These are phyloP conservation scores for Eutrema heterophyllum DNA, from an alignment of 345 rosid genomes.

Conservation along the genomic window DNA sequence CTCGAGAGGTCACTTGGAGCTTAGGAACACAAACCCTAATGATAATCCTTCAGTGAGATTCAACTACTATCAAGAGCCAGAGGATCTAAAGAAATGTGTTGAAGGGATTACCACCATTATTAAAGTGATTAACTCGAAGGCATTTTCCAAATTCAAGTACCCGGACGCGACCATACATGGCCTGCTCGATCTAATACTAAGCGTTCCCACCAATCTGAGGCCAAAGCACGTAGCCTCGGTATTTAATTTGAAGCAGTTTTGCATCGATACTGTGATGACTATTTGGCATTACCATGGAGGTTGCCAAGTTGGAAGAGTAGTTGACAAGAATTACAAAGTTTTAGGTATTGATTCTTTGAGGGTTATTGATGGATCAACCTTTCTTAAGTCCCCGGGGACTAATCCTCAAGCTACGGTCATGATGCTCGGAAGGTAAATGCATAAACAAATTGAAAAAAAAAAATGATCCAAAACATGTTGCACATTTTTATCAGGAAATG, in stretches of 20 bases:
- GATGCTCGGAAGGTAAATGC: conserved; percentile 77
- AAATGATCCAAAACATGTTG: background rate
- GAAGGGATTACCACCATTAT: conserved; percentile 48
- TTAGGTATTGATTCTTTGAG: conserved; percentile 46
- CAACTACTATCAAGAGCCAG: conserved; percentile 67
- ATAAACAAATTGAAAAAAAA: background rate
- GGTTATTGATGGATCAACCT: conserved; percentile 65
- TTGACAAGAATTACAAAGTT: conserved; percentile 53
- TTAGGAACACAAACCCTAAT: conserved; percentile 39
- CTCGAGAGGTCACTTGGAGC: conserved; percentile 60
- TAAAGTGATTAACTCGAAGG: conserved; percentile 43
- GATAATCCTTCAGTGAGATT: conserved; percentile 67
- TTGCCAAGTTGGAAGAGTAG: conserved; percentile 58
- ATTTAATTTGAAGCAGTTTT: conserved; percentile 52
- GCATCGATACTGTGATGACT: conserved; percentile 59
- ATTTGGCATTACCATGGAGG: conserved; percentile 81
- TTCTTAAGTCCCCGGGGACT: conserved; percentile 52
- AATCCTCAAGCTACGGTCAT: conserved; percentile 75
- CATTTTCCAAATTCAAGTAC: conserved; percentile 53
- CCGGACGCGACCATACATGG: conserved; percentile 27
- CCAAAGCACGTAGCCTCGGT: conserved; percentile 39
- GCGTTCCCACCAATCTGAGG: conserved; percentile 54
- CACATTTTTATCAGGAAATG: background rate
- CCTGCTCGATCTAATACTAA: conserved; percentile 35
- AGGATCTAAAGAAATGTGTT: conserved; percentile 56